These are phyloP conservation scores for Mesembryanthemum crystallinum DNA, from an alignment of 148 eudicot species.

Conservation along the genomic window DNA sequence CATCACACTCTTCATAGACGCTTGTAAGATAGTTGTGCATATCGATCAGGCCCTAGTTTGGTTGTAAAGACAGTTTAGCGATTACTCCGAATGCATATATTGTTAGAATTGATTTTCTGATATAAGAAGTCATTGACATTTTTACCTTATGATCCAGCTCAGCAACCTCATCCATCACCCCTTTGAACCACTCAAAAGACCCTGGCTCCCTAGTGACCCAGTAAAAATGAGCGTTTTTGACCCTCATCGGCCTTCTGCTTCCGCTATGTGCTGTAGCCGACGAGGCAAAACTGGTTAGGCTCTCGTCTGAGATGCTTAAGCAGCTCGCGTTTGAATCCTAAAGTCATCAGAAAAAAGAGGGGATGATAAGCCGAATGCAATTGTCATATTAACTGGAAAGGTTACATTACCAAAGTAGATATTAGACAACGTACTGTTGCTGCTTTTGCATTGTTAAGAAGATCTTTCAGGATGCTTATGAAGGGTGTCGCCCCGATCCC, in stretches of 20 bases:
- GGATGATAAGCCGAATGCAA: not conserved
- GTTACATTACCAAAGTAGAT: not conserved
- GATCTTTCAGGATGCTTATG: slow-evolving; percentile 83
- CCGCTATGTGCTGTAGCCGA: slow-evolving; percentile 42
- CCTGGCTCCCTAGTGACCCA: slow-evolving; percentile 96
- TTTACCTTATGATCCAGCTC: slow-evolving; percentile 85
- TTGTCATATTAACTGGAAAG: not conserved
- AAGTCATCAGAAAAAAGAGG: slow-evolving; percentile 13
- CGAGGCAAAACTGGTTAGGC: slow-evolving; percentile 69
- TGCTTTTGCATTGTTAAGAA: slow-evolving; percentile 60
- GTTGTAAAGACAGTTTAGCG: not conserved
- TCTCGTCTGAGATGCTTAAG: slow-evolving; percentile 65
- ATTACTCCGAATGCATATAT: not conserved
- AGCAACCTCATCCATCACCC: slow-evolving; percentile 96
- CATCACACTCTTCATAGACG: slow-evolving; percentile 97
- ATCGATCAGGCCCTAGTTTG: slow-evolving; percentile 74
- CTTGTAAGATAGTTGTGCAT: slow-evolving; percentile 95
- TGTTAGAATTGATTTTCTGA: no score
- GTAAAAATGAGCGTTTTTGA: slow-evolving; percentile 77
- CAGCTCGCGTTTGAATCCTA: slow-evolving; percentile 79
- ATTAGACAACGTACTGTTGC: slow-evolving; percentile 41
- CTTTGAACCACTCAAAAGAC: slow-evolving; percentile 98
- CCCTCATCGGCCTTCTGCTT: slow-evolving; percentile 56
- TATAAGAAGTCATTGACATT: not conserved
- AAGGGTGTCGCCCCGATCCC: slow-evolving; percentile 99